These are phyloP conservation scores for Rhizopus sp. DNA, from an alignment of 371 early-diverging fungal genomes.

Conservation along the genomic window DNA sequence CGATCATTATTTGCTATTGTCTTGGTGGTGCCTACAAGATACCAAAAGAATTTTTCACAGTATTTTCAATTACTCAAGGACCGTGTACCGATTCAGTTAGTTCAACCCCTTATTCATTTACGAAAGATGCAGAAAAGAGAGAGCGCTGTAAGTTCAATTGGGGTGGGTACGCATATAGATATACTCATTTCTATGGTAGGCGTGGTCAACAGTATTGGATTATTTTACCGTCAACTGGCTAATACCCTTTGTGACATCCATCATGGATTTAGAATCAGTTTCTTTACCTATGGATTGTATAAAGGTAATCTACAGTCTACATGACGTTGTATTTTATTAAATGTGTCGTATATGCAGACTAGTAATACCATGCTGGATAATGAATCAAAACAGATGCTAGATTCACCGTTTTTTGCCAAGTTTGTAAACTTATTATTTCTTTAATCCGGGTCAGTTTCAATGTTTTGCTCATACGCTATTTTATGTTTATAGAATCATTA, in stretches of 20 bases:
- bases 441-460: background rate
- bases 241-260: constrained; percentile 57
- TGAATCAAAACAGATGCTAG: constrained; percentile 57
- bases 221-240: constrained; percentile 49
- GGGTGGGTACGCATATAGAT: background rate
- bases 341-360: constrained; percentile 26
- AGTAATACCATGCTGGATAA: constrained; percentile 54
- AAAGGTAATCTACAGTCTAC: constrained; percentile 36
- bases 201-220: constrained; percentile 45
- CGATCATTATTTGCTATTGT: constrained; percentile 44
- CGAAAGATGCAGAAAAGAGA: constrained; percentile 30
- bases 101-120: constrained; percentile 40
- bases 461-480: background rate
- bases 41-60: constrained; percentile 55
- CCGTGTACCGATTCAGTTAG: constrained; percentile 53
- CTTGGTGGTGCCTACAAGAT: constrained; percentile 56
- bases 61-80: constrained; percentile 54
- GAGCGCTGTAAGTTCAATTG: constrained; percentile 20
- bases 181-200: constrained; percentile 22
- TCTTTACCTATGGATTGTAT: constrained; percentile 57
- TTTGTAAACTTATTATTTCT: constrained; percentile 17
- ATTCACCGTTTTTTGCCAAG: constrained; percentile 56
- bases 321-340: background rate
- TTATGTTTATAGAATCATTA: constrained; percentile 46
- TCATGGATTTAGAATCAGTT: constrained; percentile 63